Base-by-base conservation (phyloP, 306 rosid genomes). In the Lablab purpureus region DNA sequence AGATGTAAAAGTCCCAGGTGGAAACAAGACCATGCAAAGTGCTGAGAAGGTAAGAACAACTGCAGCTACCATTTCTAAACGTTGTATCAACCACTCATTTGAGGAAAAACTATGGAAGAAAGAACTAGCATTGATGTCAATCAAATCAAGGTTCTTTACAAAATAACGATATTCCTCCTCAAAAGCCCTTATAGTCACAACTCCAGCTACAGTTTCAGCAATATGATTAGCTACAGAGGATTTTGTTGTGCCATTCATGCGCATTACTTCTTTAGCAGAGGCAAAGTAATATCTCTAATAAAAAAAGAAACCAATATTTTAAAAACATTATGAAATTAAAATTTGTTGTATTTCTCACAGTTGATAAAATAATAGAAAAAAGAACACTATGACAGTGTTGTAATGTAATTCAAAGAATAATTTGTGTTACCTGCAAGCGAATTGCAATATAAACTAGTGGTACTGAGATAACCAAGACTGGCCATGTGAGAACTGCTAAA, bases 181-280 rank as follows among this genome's bases (percentile, higher is more conserved):
- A 36, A 90, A 92, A 60, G 97, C 97, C 67, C 97, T 81, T 60
- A 92, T 88, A 43, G 94, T 92, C 78, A 76, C 70, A 58, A 91
- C 88, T 75, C 97, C 97, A 34, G 94, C 92, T 27, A 84, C 84
- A 71, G 91, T 88, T 81, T 92, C 97, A 0, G 94, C 89, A 41
- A 90, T 47, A 81, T 92, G 89, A 74, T 87, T 90, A 14, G 94
- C 89, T 50, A 91, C 30, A 23, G 50, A 84, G 59, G 97, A 89
- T 85, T 88, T 91, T 6, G 92, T 87, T 49, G 93, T 92, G 67
- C 93, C 94, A 68, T 83, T 87, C 71, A 92, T 83, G 60, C 94
- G 78, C 97, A 88, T 92, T 68, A 92, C 66, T 77, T 88, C 91
- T 80, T 88, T 92, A 17, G 89, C 92, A 45, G 97, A 59, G 52